phyloP scores from a whole-genome alignment of 192 early-diverging fungal species.

The Backusella liffmaniae region DNA sequence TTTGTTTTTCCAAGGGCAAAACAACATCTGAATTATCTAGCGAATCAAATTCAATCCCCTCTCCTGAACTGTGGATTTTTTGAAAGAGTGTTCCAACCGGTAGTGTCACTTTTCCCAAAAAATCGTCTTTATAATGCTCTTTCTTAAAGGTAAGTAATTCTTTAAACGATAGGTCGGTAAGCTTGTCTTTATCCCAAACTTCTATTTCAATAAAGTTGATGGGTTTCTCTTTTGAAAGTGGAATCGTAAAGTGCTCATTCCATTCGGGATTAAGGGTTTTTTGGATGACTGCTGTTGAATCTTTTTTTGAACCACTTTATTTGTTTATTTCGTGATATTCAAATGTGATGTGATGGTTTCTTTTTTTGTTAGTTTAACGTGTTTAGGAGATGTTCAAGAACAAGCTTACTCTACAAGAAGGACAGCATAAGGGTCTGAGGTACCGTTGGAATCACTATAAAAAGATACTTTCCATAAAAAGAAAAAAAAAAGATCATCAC shows the following conservation, averaged over 20 bases:
- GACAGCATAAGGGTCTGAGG: constrained; percentile 32
- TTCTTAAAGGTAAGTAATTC: constrained; percentile 60
- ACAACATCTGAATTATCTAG: constrained; percentile 19
- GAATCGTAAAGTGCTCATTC: constrained; percentile 59
- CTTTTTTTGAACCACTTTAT: constrained; percentile 41
- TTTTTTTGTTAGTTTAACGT: constrained; percentile 5
- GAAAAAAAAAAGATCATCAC: background rate
- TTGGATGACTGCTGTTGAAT: constrained; percentile 55
- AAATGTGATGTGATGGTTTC: background rate
- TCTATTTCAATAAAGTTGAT: constrained; percentile 43
- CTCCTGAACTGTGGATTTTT: constrained; percentile 13
- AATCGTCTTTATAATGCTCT: constrained; percentile 59
- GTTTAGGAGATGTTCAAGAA: background rate
- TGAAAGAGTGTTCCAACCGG: constrained; percentile 43
- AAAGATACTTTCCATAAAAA: background rate
- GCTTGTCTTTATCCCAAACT: background rate
- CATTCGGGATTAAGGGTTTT: constrained; percentile 70
- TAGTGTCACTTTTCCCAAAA: constrained; percentile 61
- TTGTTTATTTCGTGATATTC: background rate
- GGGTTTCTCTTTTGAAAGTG: constrained; percentile 37
- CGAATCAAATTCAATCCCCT: constrained; percentile 2
- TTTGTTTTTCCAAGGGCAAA: constrained; percentile 26
- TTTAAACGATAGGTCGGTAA: background rate
- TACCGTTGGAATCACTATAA: constrained; percentile 24
- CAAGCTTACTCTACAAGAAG: constrained; percentile 25